These are phyloP conservation scores for Crithidia thermophila DNA, from an alignment of 208 protist genomes.

Conservation along the genomic window DNA sequence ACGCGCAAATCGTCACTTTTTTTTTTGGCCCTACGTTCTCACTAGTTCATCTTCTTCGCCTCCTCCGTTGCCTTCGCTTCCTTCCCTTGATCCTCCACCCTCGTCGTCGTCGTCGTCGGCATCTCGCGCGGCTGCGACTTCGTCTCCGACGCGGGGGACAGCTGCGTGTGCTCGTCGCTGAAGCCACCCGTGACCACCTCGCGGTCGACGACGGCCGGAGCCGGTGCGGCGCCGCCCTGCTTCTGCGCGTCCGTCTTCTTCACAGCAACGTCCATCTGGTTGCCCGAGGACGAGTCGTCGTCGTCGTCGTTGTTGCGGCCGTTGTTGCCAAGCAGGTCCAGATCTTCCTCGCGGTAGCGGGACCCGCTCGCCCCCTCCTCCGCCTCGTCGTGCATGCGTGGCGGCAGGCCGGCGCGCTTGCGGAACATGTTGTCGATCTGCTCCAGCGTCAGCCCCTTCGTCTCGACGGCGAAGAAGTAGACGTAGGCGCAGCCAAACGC, in stretches of 20 bases:
- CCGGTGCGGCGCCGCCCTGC: neutral
- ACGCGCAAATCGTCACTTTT: too few species aligned
- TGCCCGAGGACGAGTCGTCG: slow-evolving; percentile 6
- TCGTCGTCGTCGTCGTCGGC: neutral
- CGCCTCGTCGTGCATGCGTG: slow-evolving; percentile 28
- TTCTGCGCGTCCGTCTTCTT: slow-evolving; percentile 11
- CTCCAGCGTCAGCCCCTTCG: slow-evolving; percentile 86
- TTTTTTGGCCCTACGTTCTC: too few species aligned
- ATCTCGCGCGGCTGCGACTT: neutral
- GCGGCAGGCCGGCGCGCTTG: slow-evolving; percentile 49
- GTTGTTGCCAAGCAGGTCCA: neutral
- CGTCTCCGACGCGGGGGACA: neutral
- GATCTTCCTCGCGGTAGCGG: slow-evolving; percentile 3
- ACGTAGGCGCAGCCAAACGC: slow-evolving; percentile 63
- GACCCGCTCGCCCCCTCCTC: slow-evolving; percentile 17
- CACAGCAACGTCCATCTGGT: slow-evolving; percentile 1
- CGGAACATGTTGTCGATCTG: slow-evolving; percentile 86
- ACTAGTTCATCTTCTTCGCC: neutral
- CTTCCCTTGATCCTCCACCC: neutral
- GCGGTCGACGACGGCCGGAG: neutral
- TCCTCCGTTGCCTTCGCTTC: neutral
- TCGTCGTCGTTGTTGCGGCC: neutral
- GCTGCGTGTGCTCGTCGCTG: neutral
- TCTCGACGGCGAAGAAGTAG: slow-evolving; percentile 89
- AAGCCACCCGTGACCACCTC: neutral